Evolutionary conservation across 23 red algal genomes (phyloP).

Genomic region (Porphyridium purpureum): DNA sequence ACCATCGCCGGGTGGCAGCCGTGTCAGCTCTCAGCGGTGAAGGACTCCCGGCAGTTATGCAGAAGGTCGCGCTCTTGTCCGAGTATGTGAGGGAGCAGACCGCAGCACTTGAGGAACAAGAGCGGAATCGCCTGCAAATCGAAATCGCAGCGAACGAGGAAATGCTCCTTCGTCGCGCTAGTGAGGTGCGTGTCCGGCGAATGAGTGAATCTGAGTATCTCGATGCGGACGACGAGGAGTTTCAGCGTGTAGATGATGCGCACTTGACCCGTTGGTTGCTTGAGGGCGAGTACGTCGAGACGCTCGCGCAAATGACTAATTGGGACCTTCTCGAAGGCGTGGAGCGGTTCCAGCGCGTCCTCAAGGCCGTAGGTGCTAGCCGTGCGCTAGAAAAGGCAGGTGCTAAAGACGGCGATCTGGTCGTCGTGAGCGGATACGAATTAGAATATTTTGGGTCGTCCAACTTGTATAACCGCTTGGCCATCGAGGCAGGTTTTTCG

Average conservation of each 20-base stretch:
- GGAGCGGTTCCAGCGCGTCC: slow-evolving; percentile 93
- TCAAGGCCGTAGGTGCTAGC: slow-evolving; percentile 53
- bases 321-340: slow-evolving; percentile 80
- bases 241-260: too few relatives aligned
- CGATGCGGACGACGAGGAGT: too few relatives aligned
- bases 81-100: too few relatives aligned
- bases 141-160: too few relatives aligned
- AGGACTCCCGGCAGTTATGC: slow-evolving; percentile 40
- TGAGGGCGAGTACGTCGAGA: too few relatives aligned
- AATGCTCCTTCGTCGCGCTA: too few relatives aligned
- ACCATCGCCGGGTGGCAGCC: slow-evolving; percentile 46
- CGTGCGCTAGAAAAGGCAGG: slow-evolving; percentile 37
- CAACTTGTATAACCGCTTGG: slow-evolving; percentile 33
- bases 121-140: too few relatives aligned
- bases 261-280: too few relatives aligned
- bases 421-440: slow-evolving; percentile 36
- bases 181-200: too few relatives aligned
- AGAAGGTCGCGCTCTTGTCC: too few relatives aligned
- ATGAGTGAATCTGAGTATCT: too few relatives aligned
- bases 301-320: slow-evolving; percentile 68
- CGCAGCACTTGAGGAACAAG: too few relatives aligned
- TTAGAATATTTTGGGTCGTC: slow-evolving; percentile 62
- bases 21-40: slow-evolving; percentile 51
- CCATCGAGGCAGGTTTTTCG: neutral
- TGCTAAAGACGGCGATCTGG: slow-evolving; percentile 58